phyloP scores from a whole-genome alignment of 202 grass and related monocot species.

The Setaria italica region DNA sequence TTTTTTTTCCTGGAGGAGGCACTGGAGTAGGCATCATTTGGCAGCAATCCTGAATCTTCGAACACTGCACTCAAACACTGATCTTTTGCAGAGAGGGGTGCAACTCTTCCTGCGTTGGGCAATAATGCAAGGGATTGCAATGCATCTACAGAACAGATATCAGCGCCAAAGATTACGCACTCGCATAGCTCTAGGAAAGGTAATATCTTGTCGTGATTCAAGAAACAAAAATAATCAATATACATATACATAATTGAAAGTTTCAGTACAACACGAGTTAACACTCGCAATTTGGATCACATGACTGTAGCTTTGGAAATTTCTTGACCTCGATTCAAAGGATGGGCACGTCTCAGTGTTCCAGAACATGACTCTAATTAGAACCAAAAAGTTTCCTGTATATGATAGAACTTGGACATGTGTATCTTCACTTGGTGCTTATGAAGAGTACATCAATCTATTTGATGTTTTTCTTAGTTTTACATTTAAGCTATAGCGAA shows the following conservation, averaged over 20 bases:
- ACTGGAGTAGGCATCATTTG: conserved; percentile 17
- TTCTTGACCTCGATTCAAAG: neutral
- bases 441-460: neutral
- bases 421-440: conserved; percentile 12
- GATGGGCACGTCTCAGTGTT: conserved; percentile 13
- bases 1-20: neutral
- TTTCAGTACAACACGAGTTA: too few relatives aligned
- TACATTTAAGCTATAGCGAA: conserved; percentile 1
- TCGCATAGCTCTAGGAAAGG: conserved; percentile 97
- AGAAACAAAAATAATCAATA: conserved; percentile 4
- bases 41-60: neutral
- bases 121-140: conserved; percentile 96
- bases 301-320: neutral
- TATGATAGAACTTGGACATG: neutral
- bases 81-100: conserved; percentile 72
- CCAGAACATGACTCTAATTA: neutral
- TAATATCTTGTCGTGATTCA: conserved; percentile 34
- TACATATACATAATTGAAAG: neutral
- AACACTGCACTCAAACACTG: conserved; percentile 22
- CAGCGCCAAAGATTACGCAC: conserved; percentile 98
- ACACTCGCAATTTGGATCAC: too few relatives aligned
- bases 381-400: conserved; percentile 8
- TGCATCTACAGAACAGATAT: conserved; percentile 99
- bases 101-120: conserved; percentile 96
- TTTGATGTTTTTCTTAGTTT: conserved; percentile 8